Evolutionary conservation across 352 stramenopile species (phyloP), one percentile per base, ranked within the genome.

Genomic region (Globisporangium megalacanthum): DNA sequence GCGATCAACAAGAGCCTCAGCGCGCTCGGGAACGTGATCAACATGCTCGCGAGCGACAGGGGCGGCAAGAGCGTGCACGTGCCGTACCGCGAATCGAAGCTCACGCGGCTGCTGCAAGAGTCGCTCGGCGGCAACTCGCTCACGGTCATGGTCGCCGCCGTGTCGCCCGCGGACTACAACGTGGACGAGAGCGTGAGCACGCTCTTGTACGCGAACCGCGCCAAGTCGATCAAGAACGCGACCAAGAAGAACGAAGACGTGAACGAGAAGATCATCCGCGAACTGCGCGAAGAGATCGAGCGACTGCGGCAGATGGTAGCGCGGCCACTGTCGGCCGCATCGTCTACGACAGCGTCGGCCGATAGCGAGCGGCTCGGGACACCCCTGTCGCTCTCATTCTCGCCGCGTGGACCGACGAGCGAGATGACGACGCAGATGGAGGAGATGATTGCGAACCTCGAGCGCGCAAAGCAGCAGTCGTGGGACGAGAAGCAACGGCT

Each of bases 91-190:
- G 83, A 98, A 56, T 97, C 86, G 2, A 97, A 96, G 59, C 75
- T 98, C 25, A 98, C 91, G 22, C 72, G 87, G 11, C 54, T 98
- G 37, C 57, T 98, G 20, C 86, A 96, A 60, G 87, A 97, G 49
- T 92, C 82, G 3, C 77, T 98, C 2, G 90, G 90, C 44, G 93
- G 93, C 1, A 98, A 98, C 58, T 88, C 89, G 8, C 65, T 86
- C 10, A 98, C 94, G 6, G 81, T 98, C n/a, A 97, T 98, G 89
- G 75, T 98, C 25, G 94, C 94, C 20, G 93, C 91, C 20, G 89
- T 98, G 41, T 95, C 79, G 6, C 89, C 94, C 0, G 90, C 92
- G 1, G 89, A 98, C 51, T 84, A 95, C 58, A 98, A 98, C 67
- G 77, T 85, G 39, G 89, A 98, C 36, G 96, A 99, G 60, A 97